Base-by-base conservation (phyloP, 2,329 filamentous ascomycete species). In the Penicillium sp. region DNA sequence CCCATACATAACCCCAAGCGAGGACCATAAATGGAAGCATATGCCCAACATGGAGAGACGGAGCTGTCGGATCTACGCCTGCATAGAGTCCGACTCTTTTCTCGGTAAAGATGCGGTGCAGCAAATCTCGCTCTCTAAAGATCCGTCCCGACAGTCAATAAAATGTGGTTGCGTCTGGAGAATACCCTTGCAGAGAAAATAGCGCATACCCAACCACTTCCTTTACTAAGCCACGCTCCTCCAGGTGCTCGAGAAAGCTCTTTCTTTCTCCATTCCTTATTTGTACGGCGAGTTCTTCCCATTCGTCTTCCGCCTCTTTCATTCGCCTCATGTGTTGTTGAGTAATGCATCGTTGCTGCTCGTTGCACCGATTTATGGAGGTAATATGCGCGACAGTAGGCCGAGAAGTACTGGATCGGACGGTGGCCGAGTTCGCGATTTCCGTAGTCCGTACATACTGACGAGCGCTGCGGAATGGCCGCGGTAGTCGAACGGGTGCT, bases 11-110 rank as follows among this genome's bases (percentile, higher is more conserved):
- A 49, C 77, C 77, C 81, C 81, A 83, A 4, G 77, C 80, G 56
- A 83, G 57, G 4, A 82, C 77, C 81, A 84, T 84, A 53, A 84
- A 79, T 2, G 82, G 82, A 13, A 84, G 63, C 76, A 84, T 80
- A 68, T 84, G 82, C 15, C 82, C 82, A 60, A 84, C 72, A 68
- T 84, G 82, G 69, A 83, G 69, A 45, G 81, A 83, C 1, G 81
- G 78, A 11, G 79, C 82, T 4, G 82, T 84, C 45, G 82, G 82
- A 62, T 84, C 82, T 23, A 84, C 73, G 61, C 82, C 82, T 29
- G 75, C 78, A 64, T 84, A 84, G 29, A 81, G 72, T 13, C 82
- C 82, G 19, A 78, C 73, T 61, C 81, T 71, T 63, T 80, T 81
- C 60, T 81, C 72, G 5, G 76, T 81, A 50, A 83, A 75, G 9